These are phyloP conservation scores for Huntiella abstrusa DNA, from an alignment of 2,329 filamentous ascomycete species.

Conservation along the genomic window DNA sequence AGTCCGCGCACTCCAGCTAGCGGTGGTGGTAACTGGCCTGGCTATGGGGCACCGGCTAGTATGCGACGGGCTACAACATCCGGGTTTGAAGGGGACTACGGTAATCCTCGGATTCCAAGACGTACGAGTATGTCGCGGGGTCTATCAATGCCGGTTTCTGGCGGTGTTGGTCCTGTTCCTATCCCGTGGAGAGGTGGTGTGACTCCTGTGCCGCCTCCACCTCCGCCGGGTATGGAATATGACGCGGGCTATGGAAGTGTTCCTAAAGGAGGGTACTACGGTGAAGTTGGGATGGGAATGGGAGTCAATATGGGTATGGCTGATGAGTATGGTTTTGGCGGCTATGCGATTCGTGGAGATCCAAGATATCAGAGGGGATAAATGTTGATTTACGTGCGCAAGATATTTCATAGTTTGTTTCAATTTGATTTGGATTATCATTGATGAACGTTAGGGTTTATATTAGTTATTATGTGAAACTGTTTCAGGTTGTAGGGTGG, in stretches of 20 bases:
- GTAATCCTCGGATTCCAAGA: not conserved
- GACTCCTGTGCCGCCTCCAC: not conserved
- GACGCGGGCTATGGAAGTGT: not conserved
- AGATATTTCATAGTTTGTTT: not conserved
- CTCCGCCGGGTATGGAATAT: not conserved
- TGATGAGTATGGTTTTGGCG: conserved; percentile 2
- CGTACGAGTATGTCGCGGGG: conserved; percentile 8
- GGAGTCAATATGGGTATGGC: not conserved
- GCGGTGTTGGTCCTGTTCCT: conserved; percentile 1
- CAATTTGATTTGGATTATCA: not conserved
- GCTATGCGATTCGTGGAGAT: not conserved
- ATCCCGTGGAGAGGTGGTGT: not conserved
- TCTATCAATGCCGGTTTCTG: conserved; percentile 1
- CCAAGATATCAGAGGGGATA: not conserved
- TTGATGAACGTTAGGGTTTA: conserved; percentile 3
- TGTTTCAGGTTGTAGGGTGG: no score
- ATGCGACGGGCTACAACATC: not conserved
- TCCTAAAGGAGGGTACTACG: not conserved
- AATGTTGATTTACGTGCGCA: not conserved
- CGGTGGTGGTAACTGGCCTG: not conserved
- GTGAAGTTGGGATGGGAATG: conserved; percentile 2
- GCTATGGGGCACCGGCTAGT: not conserved
- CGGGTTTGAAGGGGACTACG: conserved; percentile 2
- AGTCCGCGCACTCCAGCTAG: conserved; percentile 6
- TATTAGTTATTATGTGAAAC: no score